Percentiles rank a stretch among this genome's conserved stretches.
These are phyloP conservation scores for Cymbopogon citratus DNA, from an alignment of 176 grass and related monocot genomes.

Conservation along the genomic window DNA sequence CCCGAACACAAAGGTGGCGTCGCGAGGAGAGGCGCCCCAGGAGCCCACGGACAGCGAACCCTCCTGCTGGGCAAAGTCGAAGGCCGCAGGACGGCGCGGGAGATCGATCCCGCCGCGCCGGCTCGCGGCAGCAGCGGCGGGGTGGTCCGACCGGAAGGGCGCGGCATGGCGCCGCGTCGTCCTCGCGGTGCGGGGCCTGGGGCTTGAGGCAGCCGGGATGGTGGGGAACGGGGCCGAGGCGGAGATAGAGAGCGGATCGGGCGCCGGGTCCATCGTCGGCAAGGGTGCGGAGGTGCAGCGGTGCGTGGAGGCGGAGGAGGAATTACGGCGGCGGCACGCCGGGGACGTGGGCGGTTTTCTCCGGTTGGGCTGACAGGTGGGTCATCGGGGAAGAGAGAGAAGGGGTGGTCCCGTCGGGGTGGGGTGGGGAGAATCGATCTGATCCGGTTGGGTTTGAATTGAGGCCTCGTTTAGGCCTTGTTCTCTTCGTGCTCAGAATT, in stretches of 20 bases:
- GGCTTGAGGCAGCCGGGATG: constrained; percentile 25
- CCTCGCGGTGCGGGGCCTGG: constrained; percentile 22
- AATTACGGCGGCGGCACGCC: constrained; percentile 14
- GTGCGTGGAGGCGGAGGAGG: background rate
- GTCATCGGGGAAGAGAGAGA: background rate
- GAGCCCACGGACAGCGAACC: background rate
- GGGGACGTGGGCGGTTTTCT: constrained; percentile 25
- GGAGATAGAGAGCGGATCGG: constrained; percentile 23
- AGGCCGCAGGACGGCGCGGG: constrained; percentile 7
- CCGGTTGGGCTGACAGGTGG: constrained; percentile 8
- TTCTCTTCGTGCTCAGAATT: too few species aligned
- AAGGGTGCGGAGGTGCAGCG: background rate
- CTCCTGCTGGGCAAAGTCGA: constrained; percentile 12
- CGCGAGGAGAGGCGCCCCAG: constrained; percentile 21
- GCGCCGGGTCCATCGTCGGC: constrained; percentile 30
- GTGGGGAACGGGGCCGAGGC: constrained; percentile 47
- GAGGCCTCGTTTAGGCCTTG: too few species aligned
- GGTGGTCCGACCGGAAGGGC: constrained; percentile 38
- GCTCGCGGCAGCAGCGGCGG: constrained; percentile 1
- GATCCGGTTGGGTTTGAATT: constrained; percentile 18
- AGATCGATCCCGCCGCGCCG: constrained; percentile 12
- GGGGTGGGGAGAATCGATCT: constrained; percentile 1
- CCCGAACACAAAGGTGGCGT: constrained; percentile 28
- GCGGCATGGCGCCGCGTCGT: constrained; percentile 30
- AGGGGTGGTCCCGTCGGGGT: background rate